phyloP scores from a whole-genome alignment of 192 early-diverging fungal species.

The Mortierella hygrophila region DNA sequence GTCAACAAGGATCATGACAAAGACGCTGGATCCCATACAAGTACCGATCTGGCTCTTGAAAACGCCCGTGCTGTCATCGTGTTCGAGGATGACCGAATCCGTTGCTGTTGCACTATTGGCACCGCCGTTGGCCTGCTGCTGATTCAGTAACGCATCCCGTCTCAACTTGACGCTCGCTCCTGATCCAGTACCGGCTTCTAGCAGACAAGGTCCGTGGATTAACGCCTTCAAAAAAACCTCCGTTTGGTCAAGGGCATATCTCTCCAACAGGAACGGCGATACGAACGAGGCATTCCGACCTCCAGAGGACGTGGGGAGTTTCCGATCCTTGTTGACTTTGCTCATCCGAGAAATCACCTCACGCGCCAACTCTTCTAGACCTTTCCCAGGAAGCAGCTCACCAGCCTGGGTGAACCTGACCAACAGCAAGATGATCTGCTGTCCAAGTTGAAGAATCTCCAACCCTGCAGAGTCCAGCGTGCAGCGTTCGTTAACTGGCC shows the following conservation, averaged over 20 bases:
- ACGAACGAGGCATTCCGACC: neutral
- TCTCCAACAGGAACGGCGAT: conserved; percentile 18
- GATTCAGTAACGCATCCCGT: neutral
- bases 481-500: conserved; percentile 32
- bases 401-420: conserved; percentile 40
- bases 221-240: conserved; percentile 41
- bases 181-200: conserved; percentile 43
- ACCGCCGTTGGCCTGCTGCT: neutral
- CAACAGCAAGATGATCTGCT: conserved; percentile 36
- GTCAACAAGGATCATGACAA: conserved; percentile 43
- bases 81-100: neutral
- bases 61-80: conserved; percentile 4
- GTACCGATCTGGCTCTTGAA: conserved; percentile 36
- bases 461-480: conserved; percentile 19
- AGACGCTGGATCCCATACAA: conserved; percentile 38
- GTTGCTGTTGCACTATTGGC: neutral
- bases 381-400: conserved; percentile 17
- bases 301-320: neutral
- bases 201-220: conserved; percentile 35
- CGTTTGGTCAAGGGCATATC: conserved; percentile 36
- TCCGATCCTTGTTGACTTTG: conserved; percentile 39
- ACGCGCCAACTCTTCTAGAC: conserved; percentile 33
- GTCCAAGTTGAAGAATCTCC: conserved; percentile 44
- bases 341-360: conserved; percentile 29
- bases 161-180: conserved; percentile 24